Conservation (phyloP, 2,329 filamentous ascomycete species). For the Alternaria infectoria region DNA sequence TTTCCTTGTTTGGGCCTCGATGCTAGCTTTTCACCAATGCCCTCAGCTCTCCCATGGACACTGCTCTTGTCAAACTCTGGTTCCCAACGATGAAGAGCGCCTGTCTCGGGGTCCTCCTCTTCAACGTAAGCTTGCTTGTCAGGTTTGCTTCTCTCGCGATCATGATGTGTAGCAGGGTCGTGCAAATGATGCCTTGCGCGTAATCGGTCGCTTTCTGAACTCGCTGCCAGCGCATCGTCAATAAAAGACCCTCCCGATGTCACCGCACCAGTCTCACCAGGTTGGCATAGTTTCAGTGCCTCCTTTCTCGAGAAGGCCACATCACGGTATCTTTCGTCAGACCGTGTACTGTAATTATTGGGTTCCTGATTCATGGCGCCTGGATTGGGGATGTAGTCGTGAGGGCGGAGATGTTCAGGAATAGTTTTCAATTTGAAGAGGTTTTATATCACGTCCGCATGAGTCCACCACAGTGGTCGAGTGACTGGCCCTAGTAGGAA, state of each 20-base stretch:
- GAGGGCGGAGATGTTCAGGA: neutral
- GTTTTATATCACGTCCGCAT: neutral
- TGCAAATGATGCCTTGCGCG: too few relatives aligned
- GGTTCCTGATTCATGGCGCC: neutral
- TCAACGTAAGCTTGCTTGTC: too few relatives aligned
- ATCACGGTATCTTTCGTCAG: too few relatives aligned
- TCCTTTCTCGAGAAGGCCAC: neutral
- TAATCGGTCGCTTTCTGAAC: neutral
- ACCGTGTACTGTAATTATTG: too few relatives aligned
- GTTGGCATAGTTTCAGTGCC: neutral
- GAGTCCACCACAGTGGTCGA: neutral
- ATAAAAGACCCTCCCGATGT: neutral
- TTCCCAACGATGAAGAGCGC: too few relatives aligned
- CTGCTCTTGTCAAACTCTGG: too few relatives aligned
- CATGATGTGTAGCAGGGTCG: too few relatives aligned
- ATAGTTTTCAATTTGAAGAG: neutral
- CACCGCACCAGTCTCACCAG: neutral
- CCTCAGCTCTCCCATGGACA: too few relatives aligned
- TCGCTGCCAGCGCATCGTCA: neutral
- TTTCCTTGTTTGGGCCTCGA: too few relatives aligned
- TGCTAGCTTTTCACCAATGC: too few relatives aligned
- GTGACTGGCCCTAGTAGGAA: neutral
- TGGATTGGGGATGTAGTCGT: fast-evolving
- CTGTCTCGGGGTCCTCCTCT: too few relatives aligned
- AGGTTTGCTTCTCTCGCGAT: too few relatives aligned